phyloP scores from a whole-genome alignment of 768 basidiomycete genomes.

The Auriscalpium vulgare region DNA sequence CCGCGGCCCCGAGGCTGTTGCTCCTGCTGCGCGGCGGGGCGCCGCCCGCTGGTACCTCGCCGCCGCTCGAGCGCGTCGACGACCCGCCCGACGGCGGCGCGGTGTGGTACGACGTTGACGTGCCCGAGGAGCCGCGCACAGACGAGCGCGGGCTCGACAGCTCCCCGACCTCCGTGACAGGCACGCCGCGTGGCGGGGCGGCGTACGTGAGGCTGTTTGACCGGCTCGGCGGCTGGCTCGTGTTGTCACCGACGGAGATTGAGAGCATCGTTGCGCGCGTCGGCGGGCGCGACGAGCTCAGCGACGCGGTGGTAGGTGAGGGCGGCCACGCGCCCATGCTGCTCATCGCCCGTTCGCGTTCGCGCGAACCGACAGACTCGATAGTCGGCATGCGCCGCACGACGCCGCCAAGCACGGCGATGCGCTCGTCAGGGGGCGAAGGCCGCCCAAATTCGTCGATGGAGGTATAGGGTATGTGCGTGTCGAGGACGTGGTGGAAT shows the following conservation, averaged over 20 bases:
- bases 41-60: neutral
- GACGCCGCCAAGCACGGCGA: conserved; percentile 55
- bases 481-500: conserved; percentile 11
- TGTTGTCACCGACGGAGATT: conserved; percentile 2
- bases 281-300: conserved; percentile 9
- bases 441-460: conserved; percentile 32
- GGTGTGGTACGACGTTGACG: conserved; percentile 2
- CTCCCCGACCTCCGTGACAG: conserved; percentile 10
- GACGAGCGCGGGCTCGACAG: neutral
- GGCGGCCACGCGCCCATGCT: conserved; percentile 16
- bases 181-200: neutral
- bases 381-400: conserved; percentile 78
- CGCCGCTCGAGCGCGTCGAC: conserved; percentile 1
- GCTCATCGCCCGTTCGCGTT: conserved; percentile 22
- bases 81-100: neutral
- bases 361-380: conserved; percentile 65
- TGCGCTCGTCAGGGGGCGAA: conserved; percentile 38
- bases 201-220: conserved; percentile 7
- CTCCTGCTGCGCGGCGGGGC: conserved; percentile 5
- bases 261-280: conserved; percentile 10
- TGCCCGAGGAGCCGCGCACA: neutral
- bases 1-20: conserved; percentile 8
- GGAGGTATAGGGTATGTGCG: conserved; percentile 24
- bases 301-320: conserved; percentile 1
- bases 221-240: conserved; percentile 7